Percentiles rank a stretch among this genome's conserved stretches.
These are phyloP conservation scores for Alternaria atra DNA, from an alignment of 2,329 filamentous ascomycete genomes.

Conservation along the genomic window DNA sequence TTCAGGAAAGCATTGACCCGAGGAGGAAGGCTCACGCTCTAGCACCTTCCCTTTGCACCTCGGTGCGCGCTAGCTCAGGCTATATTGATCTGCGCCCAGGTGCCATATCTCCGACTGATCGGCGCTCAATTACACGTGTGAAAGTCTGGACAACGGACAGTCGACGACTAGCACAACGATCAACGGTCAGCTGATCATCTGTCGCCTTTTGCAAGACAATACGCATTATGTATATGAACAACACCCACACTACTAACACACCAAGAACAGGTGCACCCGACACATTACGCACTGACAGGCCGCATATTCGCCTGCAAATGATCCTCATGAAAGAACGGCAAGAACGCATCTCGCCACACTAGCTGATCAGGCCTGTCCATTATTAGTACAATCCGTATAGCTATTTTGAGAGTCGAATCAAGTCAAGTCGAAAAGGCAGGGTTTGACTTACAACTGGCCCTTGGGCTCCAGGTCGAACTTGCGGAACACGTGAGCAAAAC, in stretches of 20 bases:
- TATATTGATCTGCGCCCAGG: slow-evolving; percentile 4
- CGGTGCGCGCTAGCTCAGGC: background rate
- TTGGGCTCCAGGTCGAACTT: slow-evolving; percentile 43
- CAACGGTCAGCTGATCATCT: background rate
- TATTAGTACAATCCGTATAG: slow-evolving; percentile 7
- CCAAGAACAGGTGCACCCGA: too few species aligned
- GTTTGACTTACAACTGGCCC: slow-evolving; percentile 27
- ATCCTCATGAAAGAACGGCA: slow-evolving; percentile 31
- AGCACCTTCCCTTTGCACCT: background rate
- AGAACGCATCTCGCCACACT: slow-evolving; percentile 32
- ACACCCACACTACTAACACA: background rate
- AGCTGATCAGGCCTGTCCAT: slow-evolving; percentile 27
- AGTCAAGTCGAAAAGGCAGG: background rate
- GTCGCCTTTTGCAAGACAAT: background rate
- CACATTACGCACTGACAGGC: slow-evolving; percentile 4
- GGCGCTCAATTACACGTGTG: slow-evolving; percentile 4
- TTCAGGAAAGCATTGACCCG: background rate
- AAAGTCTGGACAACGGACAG: background rate
- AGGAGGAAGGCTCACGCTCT: background rate
- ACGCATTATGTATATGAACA: background rate
- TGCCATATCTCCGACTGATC: slow-evolving; percentile 7
- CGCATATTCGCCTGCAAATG: slow-evolving; percentile 31
- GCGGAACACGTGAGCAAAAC: slow-evolving; percentile 39
- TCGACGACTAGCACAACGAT: background rate
- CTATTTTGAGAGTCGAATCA: background rate